Percentiles rank a stretch among this genome's conserved stretches.
phyloP scores from a whole-genome alignment of 371 early-diverging fungal species.

The Mortierella sp. region DNA sequence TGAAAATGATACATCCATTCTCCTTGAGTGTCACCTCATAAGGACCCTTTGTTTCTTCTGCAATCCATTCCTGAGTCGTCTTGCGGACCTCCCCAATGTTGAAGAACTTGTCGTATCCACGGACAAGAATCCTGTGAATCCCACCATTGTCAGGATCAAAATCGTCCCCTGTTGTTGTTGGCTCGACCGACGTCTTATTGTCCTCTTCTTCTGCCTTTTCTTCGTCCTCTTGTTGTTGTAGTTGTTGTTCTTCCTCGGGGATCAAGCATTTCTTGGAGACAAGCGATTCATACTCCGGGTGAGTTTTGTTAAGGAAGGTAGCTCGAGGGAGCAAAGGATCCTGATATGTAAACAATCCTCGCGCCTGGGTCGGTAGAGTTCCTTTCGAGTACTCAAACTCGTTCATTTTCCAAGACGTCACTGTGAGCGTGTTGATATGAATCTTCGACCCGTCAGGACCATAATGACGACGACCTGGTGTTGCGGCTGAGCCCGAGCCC shows the following conservation, averaged over 20 bases:
- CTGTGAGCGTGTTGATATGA: not conserved
- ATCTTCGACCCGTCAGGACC: not conserved
- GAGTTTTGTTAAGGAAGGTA: too few relatives aligned
- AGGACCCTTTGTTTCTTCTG: constrained; percentile 78
- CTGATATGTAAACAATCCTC: constrained; percentile 84
- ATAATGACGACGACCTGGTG: not conserved
- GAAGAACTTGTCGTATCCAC: constrained; percentile 98
- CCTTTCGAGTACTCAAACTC: constrained; percentile 61
- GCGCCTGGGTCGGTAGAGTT: constrained; percentile 77
- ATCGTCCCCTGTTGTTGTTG: not conserved
- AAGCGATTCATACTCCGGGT: too few relatives aligned
- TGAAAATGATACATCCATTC: constrained; percentile 95
- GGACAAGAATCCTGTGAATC: constrained; percentile 66
- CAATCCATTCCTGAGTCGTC: constrained; percentile 64
- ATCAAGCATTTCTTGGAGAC: too few relatives aligned
- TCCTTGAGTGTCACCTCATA: constrained; percentile 95
- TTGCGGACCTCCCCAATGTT: constrained; percentile 74
- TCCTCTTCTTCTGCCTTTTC: not conserved
- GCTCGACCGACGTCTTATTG: too few relatives aligned
- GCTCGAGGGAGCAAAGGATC: constrained; percentile 4
- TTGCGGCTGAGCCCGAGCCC: too few relatives aligned
- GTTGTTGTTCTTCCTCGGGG: not conserved
- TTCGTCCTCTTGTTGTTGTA: not conserved
- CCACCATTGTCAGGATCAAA: constrained; percentile 15
- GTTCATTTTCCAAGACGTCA: constrained; percentile 70